Evolutionary conservation across 2,329 filamentous ascomycete species (phyloP).

Genomic region (Tolypocladium tropicale): DNA sequence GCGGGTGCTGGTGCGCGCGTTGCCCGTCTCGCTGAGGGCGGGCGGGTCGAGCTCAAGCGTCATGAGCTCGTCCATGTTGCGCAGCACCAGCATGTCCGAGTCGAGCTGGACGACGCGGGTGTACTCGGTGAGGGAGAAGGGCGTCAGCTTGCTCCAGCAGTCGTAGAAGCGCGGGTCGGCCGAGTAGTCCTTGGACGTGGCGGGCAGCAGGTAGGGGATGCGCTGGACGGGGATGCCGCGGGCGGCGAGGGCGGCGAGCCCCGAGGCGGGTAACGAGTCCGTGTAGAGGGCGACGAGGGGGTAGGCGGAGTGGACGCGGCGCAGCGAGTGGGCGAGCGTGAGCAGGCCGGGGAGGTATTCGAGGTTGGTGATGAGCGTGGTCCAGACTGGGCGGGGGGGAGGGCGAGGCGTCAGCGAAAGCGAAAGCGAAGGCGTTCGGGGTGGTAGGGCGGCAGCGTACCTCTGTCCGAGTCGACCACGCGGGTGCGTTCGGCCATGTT

Average conservation of each 20-base stretch:
- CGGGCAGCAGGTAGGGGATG: conserved; percentile 64
- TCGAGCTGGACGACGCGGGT: conserved; percentile 74
- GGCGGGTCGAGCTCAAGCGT: conserved; percentile 58
- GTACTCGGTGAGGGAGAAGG: conserved; percentile 69
- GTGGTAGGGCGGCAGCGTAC: conserved; percentile 12
- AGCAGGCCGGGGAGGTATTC: conserved; percentile 74
- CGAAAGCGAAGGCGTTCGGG: background rate
- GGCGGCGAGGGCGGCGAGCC: conserved; percentile 56
- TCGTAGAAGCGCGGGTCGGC: conserved; percentile 80
- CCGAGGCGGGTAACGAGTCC: conserved; percentile 58
- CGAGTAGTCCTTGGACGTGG: conserved; percentile 53
- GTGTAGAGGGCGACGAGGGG: conserved; percentile 79
- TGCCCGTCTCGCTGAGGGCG: conserved; percentile 10
- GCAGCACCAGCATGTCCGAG: conserved; percentile 74
- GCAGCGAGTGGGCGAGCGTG: conserved; percentile 69
- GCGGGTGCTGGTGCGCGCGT: conserved; percentile 29
- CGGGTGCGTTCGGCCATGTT: conserved; percentile 16
- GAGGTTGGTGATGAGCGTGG: conserved; percentile 76
- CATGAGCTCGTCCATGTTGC: conserved; percentile 92
- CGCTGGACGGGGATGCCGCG: conserved; percentile 60
- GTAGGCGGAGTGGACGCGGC: conserved; percentile 54
- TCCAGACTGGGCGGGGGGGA: conserved; percentile 77
- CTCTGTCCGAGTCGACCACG: conserved; percentile 29
- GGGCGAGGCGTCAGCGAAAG: conserved; percentile 1
- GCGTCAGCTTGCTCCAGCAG: conserved; percentile 79